These are phyloP conservation scores for Nannochloropsis gaditana DNA, from an alignment of 108 stramenopile genomes.

Conservation along the genomic window DNA sequence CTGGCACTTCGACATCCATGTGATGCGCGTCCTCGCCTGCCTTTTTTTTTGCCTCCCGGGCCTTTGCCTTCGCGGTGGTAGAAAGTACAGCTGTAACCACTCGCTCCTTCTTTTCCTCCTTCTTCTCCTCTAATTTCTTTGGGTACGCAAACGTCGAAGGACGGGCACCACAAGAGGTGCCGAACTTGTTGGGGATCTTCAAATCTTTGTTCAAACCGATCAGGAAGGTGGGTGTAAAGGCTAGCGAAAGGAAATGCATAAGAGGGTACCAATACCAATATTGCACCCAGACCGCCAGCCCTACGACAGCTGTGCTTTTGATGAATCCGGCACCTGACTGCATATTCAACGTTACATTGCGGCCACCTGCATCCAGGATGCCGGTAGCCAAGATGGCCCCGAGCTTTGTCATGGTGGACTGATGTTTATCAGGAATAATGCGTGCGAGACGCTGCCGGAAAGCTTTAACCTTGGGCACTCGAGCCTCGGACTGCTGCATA, in stretches of 20 bases:
- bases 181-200: conserved; percentile 85
- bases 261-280: conserved; percentile 99
- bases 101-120: conserved; percentile 94
- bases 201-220: conserved; percentile 91
- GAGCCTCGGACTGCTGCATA: conserved; percentile 78
- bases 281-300: conserved; percentile 89
- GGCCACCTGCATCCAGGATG: conserved; percentile 92
- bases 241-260: conserved; percentile 91
- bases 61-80: conserved; percentile 92
- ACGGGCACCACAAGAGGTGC: conserved; percentile 77
- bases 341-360: conserved; percentile 80
- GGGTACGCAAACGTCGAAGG: conserved; percentile 92
- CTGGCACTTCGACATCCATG: conserved; percentile 20
- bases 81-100: conserved; percentile 93
- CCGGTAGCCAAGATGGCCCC: conserved; percentile 96
- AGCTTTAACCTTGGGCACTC: conserved; percentile 67
- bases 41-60: conserved; percentile 77
- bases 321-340: conserved; percentile 86
- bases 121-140: conserved; percentile 91
- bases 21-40: conserved; percentile 70
- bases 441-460: conserved; percentile 75
- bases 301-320: conserved; percentile 86
- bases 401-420: conserved; percentile 94
- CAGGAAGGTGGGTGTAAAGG: conserved; percentile 86
- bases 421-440: conserved; percentile 73